Evolutionary conservation across 768 basidiomycete genomes (phyloP).

Genomic region (Suillus variegatus): DNA sequence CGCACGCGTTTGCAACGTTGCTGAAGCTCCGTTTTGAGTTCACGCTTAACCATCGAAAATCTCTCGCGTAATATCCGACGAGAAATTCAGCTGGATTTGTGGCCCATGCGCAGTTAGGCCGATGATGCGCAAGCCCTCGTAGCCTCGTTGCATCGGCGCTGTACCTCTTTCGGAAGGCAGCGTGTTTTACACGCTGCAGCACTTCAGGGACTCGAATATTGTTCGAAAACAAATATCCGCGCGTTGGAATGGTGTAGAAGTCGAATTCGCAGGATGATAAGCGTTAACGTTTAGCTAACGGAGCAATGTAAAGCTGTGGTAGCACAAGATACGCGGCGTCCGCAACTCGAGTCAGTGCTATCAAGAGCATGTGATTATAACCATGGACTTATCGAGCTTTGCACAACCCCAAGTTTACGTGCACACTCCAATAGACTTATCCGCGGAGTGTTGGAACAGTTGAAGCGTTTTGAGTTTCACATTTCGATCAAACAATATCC

Average conservation of each 20-base stretch:
- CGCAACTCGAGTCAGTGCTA: too few relatives aligned
- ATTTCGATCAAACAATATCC: not conserved
- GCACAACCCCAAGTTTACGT: not conserved
- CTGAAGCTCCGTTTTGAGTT: not conserved
- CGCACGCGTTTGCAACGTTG: slow-evolving; percentile 4
- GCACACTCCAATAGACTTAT: not conserved
- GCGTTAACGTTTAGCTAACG: not conserved
- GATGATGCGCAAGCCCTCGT: slow-evolving; percentile 4
- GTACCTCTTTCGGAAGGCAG: not conserved
- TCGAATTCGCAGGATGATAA: not conserved
- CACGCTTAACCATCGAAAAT: not conserved
- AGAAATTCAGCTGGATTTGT: not conserved
- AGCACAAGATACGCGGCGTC: not conserved
- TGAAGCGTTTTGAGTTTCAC: not conserved
- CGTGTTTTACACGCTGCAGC: not conserved
- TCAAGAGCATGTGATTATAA: slow-evolving; percentile 5
- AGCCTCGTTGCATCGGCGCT: not conserved
- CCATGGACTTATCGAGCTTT: not conserved
- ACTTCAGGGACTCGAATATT: not conserved
- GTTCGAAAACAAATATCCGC: not conserved
- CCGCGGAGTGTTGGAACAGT: not conserved
- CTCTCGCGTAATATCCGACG: slow-evolving; percentile 4
- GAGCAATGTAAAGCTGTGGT: not conserved
- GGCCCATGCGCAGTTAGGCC: not conserved
- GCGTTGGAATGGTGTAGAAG: too few relatives aligned